Evolutionary conservation across 768 basidiomycete genomes (phyloP), one percentile per base, ranked within the genome.

Genomic region (Clathrus columnatus): DNA sequence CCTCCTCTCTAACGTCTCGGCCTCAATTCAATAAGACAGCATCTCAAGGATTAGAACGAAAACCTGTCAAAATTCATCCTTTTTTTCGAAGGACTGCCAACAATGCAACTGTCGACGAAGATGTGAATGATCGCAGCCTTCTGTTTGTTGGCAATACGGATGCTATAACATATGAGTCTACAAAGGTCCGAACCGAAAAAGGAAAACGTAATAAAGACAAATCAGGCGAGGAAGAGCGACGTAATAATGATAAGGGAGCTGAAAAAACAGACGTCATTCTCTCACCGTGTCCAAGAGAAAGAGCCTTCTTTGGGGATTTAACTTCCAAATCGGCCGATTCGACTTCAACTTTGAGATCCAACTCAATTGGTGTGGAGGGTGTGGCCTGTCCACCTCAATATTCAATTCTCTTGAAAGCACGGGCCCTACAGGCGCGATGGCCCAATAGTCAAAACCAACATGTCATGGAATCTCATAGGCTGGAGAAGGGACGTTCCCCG

Each of bases 391-490:
- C 36, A 8, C 10, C 36, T n/a, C 36, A 11, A 11, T 8, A 11
- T n/a, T 36, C 36, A n/a, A n/a, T 36, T 8, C 36, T n/a, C n/a
- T 36, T n/a, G 36, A 36, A 36, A n/a, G n/a, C 36, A 36, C 36
- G 36, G 20, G 20, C 7, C 45, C 28, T 48, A 23, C 24, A 57
- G 17, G 72, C 69, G 0, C 78, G 79, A 20, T 78, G 75, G 62
- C 86, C 85, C 27, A 69, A 70, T 60, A 61, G 61, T 46, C 67
- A 70, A 21, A 71, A 69, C 16, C 84, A 85, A 62, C 86, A 87
- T 68, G 74, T 84, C 59, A 80, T 76, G 60, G 84, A 83, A 30
- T 65, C 70, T 17, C 83, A 85, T 62, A 74, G 67, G n/a, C 29
- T 11, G 20, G 21, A 10, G 17, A 50, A 24, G 1, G 10, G 8